Evolutionary conservation across 257 asterid genomes (phyloP), one percentile per base, ranked within the genome.

Genomic region (Nicotiana tomentosiformis): DNA sequence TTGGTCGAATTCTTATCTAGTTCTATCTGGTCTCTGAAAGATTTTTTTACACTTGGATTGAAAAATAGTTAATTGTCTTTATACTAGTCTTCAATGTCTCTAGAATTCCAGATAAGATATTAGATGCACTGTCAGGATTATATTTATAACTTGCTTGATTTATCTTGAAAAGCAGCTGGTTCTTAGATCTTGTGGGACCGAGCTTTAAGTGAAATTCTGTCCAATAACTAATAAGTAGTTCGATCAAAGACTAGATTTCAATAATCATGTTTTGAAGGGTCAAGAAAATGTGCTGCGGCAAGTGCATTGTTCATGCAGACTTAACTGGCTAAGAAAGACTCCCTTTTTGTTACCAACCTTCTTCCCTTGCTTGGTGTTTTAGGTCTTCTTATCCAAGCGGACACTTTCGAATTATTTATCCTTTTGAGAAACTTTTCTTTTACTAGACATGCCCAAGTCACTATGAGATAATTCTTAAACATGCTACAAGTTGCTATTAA

Each of bases 371-470:
- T 49, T 29, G 67, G 46, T 30, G 81, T 29, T 77, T 77, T 77
- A n/a, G 81, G 66, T 77, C 66, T 77, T 77, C 81, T 77, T 77
- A 46, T 77, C 81, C 37, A 16, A 32, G 65, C 53, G 12, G 67
- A 64, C 10, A 64, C 35, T 16, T 64, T n/a, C 4, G 16, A 64
- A 64, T 14, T 53, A 53, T 53, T 53, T 53, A 53, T 14, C 57
- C 58, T 53, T 53, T 53, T 53, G 58, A 53, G 18, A 53, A 15
- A 11, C 58, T 53, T 53, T 53, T 53, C 5, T 53, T 53, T 53
- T 53, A 53, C 18, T 14, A 53, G 58, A 53, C 58, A 53, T 14
- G 58, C 58, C 58, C 58, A 53, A 14, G 58, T 14, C 18, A 5
- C 2, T 15, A 15, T 53, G 58, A 14, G 18, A 12, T 15, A 53